These are phyloP conservation scores for Phytophthora sansomeana DNA, from an alignment of 352 stramenopile genomes.

Conservation along the genomic window DNA sequence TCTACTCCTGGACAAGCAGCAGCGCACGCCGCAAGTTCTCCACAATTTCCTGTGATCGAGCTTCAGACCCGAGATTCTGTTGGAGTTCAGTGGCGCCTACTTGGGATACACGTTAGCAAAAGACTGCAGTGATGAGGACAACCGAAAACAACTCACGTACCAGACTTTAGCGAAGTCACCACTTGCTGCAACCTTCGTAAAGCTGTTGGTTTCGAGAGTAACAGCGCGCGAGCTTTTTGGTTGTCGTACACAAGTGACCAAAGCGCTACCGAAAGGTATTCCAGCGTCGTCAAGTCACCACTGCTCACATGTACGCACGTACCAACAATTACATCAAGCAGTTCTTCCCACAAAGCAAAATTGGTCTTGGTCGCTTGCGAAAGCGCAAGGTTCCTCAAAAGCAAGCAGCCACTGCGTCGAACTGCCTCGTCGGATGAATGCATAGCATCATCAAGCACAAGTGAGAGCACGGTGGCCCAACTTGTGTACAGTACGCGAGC, in stretches of 20 bases:
- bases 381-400: conserved; percentile 70
- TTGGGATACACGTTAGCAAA: not conserved
- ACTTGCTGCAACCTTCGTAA: conserved; percentile 48
- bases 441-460: conserved; percentile 64
- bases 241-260: conserved; percentile 74
- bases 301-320: conserved; percentile 21
- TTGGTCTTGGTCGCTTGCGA: conserved; percentile 63
- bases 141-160: conserved; percentile 14
- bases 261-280: conserved; percentile 50
- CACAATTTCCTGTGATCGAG: conserved; percentile 16
- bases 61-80: not conserved
- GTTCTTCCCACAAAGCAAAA: conserved; percentile 64
- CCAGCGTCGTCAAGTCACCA: conserved; percentile 16
- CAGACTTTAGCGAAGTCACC: conserved; percentile 20
- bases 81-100: conserved; percentile 2
- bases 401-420: conserved; percentile 44
- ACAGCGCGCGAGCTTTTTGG: conserved; percentile 58
- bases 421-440: conserved; percentile 34
- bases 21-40: conserved; percentile 41
- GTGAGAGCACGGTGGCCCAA: conserved; percentile 37
- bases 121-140: not conserved
- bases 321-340: conserved; percentile 47
- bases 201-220: conserved; percentile 40
- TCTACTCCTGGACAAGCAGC: conserved; percentile 38
- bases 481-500: conserved; percentile 45